Evolutionary conservation across 495 filamentous ascomycete species (phyloP), one percentile per base, ranked within the genome.

Genomic region (Arthonia radiata): DNA sequence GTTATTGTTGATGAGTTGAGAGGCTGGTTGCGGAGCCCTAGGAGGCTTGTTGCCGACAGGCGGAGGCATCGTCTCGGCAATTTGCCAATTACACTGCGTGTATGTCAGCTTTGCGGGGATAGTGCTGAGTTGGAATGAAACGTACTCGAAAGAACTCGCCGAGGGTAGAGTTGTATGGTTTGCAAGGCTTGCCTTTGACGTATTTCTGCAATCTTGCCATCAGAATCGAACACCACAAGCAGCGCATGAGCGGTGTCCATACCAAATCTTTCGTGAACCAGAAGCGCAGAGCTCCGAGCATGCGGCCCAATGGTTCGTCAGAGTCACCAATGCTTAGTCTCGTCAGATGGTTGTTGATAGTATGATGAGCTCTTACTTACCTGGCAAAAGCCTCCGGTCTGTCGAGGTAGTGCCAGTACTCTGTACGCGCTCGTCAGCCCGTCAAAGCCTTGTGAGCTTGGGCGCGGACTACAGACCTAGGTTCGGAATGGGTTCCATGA

Each of bases 391-490:
- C 77, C 49, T 91, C 89, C 4, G 86, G 86, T 35, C 79, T 66
- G 46, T 97, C 86, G 43, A 97, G 57, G 41, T 97, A 97, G 37
- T 86, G 81, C 86, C 86, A 97, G 50, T 97, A 97, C 55, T 97
- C 86, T 74, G 31, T 17, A 15, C 22, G 25, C 28, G 15, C 17
- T 17, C 31, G 29, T n/a, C n/a, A n/a, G n/a, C n/a, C n/a, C n/a
- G n/a, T n/a, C n/a, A n/a, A n/a, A n/a, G n/a, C n/a, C n/a, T n/a
- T n/a, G n/a, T n/a, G n/a, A n/a, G 26, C 14, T 9, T 8, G 18
- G 12, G 13, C 11, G 15, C 4, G 16, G 17, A 11, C n/a, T 11
- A 31, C 57, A 33, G 56, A 72, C 68, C 68, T 34, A 97, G 56
- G 41, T 97, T 97, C 15, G 86, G 86, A 3, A 74, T 81, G 11